Evolutionary conservation across 2,329 filamentous ascomycete species (phyloP), one percentile per base, ranked within the genome.

Genomic region (Microsporum audouinii): DNA sequence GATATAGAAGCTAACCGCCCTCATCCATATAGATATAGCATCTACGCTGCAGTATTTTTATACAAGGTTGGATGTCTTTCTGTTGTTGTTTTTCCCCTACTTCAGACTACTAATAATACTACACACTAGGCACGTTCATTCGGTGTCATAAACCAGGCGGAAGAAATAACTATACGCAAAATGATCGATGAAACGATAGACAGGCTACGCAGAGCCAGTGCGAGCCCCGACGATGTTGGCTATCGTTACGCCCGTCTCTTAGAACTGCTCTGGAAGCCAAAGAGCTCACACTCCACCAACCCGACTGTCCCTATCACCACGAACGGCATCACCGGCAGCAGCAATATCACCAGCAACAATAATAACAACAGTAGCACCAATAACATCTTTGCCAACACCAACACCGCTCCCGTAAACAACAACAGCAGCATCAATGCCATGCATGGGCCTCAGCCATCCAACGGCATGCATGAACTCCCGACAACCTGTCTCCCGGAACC

Each of bases 31-130:
- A 75, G 72, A 60, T 75, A 79, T 63, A 75, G 77, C 38, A 85
- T 86, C 29, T 86, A 86, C 68, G 82, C 82, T 0, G 83, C 84
- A 1, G 83, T 85, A 1, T 86, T 86, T 64, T 69, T 86, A 3
- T 86, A 85, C 74, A 86, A 87, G 73, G 81, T 81, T 68, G 38
- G 62, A 36, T 17, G 7, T 3, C 45, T 12, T 27, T 31, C 45
- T 27, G 17, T 53, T n/a, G 49, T 17, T 10, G 10, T 36, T 23
- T 31, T 10, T 31, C 14, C 2, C 49, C 14, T n/a, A 6, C 33
- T 10, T 4, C 6, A 57, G 2, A n/a, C 14, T 12, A 38, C 33
- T 38, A 31, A 17, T 7, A 58, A 36, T 29, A 36, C 36, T 23
- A 5, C 56, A 23, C 29, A 27, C 43, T 31, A 80, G 78, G 81